phyloP scores from a whole-genome alignment of 2,329 filamentous ascomycete genomes.

The Aspergillus aculeatinus region DNA sequence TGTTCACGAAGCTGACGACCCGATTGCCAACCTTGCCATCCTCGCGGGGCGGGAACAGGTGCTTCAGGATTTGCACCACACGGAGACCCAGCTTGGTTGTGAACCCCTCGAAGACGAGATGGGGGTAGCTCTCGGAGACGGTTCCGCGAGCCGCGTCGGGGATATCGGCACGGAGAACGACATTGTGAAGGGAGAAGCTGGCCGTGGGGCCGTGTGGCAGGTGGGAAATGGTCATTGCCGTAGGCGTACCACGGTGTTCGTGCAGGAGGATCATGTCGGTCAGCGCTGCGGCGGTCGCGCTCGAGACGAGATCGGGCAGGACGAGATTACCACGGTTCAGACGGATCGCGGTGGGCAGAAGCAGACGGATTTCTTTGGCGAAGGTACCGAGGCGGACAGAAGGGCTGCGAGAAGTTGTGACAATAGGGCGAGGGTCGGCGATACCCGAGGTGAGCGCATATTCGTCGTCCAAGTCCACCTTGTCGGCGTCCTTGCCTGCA shows the following conservation, averaged over 20 bases:
- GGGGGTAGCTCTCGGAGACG: slow-evolving; percentile 88
- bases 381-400: slow-evolving; percentile 83
- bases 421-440: slow-evolving; percentile 81
- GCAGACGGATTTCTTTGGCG: slow-evolving; percentile 82
- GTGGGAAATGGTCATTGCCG: slow-evolving; percentile 81
- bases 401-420: slow-evolving; percentile 87
- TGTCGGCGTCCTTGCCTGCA: slow-evolving; percentile 62
- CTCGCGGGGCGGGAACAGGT: slow-evolving; percentile 89
- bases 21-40: slow-evolving; percentile 80
- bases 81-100: slow-evolving; percentile 74
- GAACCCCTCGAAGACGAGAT: slow-evolving; percentile 95
- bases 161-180: slow-evolving; percentile 88
- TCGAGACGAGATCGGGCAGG: slow-evolving; percentile 78
- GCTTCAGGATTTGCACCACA: slow-evolving; percentile 86
- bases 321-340: slow-evolving; percentile 91
- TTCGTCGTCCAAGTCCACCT: slow-evolving; percentile 85
- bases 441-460: slow-evolving; percentile 89
- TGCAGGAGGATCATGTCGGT: slow-evolving; percentile 85
- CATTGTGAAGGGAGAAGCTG: slow-evolving; percentile 87
- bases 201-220: slow-evolving; percentile 85
- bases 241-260: slow-evolving; percentile 90
- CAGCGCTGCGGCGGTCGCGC: slow-evolving; percentile 75
- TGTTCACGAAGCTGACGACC: slow-evolving; percentile 91
- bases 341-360: slow-evolving; percentile 81
- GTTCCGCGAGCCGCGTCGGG: slow-evolving; percentile 83